Evolutionary conservation across 2,329 filamentous ascomycete genomes (phyloP).

Genomic region (Ceratocystis cubensis): DNA sequence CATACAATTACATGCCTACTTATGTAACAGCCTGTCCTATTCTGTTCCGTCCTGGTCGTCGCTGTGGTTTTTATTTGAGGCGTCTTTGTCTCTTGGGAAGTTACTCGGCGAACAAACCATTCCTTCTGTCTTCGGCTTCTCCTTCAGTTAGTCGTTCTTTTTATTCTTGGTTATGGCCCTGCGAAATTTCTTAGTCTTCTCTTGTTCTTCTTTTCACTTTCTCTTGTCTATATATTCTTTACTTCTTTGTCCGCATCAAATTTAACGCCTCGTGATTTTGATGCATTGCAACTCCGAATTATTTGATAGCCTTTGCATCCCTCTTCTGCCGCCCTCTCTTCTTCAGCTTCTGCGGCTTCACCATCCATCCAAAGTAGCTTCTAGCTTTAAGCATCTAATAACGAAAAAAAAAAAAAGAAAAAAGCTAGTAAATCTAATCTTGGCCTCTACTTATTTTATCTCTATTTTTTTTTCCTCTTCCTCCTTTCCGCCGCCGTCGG

Average conservation of each 20-base stretch:
- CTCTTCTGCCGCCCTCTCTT: background rate
- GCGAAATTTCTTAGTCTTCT: background rate
- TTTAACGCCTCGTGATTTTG: background rate
- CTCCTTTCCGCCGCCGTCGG: background rate
- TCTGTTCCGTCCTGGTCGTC: background rate
- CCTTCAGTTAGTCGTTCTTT: background rate
- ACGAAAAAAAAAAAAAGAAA: too few relatives aligned
- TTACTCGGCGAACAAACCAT: background rate
- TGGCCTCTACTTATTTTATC: background rate
- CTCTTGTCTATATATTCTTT: background rate
- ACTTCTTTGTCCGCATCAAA: background rate
- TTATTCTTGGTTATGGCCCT: background rate
- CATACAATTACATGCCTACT: background rate
- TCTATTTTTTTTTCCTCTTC: background rate
- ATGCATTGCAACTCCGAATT: slow-evolving; percentile 4
- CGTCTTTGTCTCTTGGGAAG: background rate
- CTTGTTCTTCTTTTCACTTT: background rate
- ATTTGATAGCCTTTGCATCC: background rate
- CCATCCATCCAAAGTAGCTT: background rate
- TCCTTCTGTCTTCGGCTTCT: background rate
- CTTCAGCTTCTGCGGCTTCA: background rate
- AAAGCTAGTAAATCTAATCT: background rate
- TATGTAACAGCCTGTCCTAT: background rate
- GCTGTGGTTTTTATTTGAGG: background rate
- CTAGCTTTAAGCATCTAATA: background rate